phyloP scores from a whole-genome alignment of 305 asterid genomes.

The Fraxinus paxiana region DNA sequence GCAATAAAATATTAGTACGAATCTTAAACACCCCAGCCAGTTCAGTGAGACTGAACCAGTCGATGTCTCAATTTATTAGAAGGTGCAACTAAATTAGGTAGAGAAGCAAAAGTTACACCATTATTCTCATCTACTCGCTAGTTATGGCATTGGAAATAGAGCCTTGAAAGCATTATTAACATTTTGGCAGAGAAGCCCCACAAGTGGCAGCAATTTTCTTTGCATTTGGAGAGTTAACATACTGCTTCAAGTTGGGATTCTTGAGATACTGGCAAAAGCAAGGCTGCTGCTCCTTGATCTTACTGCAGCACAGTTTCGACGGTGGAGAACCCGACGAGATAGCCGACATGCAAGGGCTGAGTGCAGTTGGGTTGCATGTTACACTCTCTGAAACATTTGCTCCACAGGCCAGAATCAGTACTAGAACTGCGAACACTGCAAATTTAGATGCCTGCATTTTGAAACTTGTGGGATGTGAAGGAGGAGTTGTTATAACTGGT shows the following conservation, averaged over 20 bases:
- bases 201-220: constrained; percentile 26
- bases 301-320: constrained; percentile 28
- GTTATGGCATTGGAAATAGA: not conserved
- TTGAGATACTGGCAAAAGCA: constrained; percentile 32
- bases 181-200: constrained; percentile 27
- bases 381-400: constrained; percentile 27
- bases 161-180: constrained; percentile 16
- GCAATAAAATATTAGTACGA: not conserved
- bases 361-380: constrained; percentile 24
- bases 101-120: not conserved
- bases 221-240: constrained; percentile 21
- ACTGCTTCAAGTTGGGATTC: constrained; percentile 19
- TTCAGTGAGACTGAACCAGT: not conserved
- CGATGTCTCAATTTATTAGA: not conserved
- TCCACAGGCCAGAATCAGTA: constrained; percentile 23
- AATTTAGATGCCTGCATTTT: constrained; percentile 29
- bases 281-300: constrained; percentile 27
- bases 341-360: constrained; percentile 24
- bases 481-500: not conserved
- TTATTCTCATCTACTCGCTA: not conserved
- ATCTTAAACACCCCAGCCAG: not conserved
- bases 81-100: not conserved
- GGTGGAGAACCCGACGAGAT: constrained; percentile 19
- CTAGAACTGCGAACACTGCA: constrained; percentile 17
- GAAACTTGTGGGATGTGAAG: not conserved